Base-by-base conservation (phyloP, 352 stramenopile species). In the Globisporangium uncinulatum region DNA sequence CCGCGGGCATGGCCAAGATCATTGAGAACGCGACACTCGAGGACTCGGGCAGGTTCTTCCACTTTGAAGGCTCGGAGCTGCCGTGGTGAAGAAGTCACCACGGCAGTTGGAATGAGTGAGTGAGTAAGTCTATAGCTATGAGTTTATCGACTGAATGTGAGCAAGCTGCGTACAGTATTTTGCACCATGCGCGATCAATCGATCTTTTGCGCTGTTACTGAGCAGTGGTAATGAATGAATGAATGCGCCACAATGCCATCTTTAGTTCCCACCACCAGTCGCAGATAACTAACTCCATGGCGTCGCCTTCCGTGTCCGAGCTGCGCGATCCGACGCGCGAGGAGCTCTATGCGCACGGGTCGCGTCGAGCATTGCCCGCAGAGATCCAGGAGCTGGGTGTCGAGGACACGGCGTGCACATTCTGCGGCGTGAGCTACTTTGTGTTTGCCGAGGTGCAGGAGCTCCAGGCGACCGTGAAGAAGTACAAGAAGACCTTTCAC, bases 341-440 rank as follows among this genome's bases (percentile, higher is more conserved):
- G 31, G 70, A 66, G n/a, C 32, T 46, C 10, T 67, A 70, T 37
- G 65, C 88, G 24, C 42, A 47, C n/a, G 82, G 89, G 55, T 73
- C 80, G 43, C 89, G 78, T n/a, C 69, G 74, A 43, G 79, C 86
- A 54, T 65, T 94, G 14, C 82, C 82, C 0, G 54, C 61, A 37
- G 79, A 81, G 47, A 89, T 94, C 54, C 82, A 92, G 57, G 52
- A 86, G 63, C 70, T 94, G 57, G 24, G 65, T 24, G 56, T 59
- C 0, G 82, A 87, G 45, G 84, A 94, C 56, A 94, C 84, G 6
- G 84, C 83, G 1, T 94, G 82, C 62, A 91, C 78, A 8, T 92
- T 92, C 59, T 94, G 82, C 60, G 82, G 84, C 6, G 84, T 94
- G 34, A 92, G 82, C 62, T 94, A 92, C 51, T 94, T 94, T 55